These are phyloP conservation scores for Lodderomyces elongisporus DNA, from an alignment of 1,139 yeast species.

Conservation along the genomic window DNA sequence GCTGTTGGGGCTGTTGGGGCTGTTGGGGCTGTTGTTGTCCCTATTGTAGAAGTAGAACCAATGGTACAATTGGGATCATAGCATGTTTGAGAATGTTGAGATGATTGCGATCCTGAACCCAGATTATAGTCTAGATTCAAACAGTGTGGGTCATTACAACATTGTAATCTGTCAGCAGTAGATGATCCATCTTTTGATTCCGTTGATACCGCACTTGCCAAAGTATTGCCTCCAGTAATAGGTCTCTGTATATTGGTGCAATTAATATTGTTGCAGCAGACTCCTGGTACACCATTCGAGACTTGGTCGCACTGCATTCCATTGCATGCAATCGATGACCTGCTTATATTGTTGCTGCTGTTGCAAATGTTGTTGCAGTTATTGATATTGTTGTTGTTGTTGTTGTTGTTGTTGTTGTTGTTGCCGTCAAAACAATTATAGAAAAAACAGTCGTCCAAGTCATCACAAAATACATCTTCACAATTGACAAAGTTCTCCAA, in stretches of 20 bases:
- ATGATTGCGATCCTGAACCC: too few species aligned
- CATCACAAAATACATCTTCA: conserved; percentile 42
- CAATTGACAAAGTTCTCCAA: conserved; percentile 16
- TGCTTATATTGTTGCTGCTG: too few species aligned
- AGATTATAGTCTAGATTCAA: conserved; percentile 2
- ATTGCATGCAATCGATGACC: conserved; percentile 9
- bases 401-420: conserved; percentile 3
- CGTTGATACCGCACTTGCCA: too few species aligned
- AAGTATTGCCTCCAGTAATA: too few species aligned
- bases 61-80: conserved; percentile 15
- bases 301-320: conserved; percentile 15
- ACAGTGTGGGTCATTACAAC: conserved; percentile 16
- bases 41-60: conserved; percentile 6
- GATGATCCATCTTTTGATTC: not conserved
- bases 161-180: conserved; percentile 7
- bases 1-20: conserved; percentile 7
- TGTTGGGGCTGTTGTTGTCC: too few species aligned
- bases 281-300: conserved; percentile 9
- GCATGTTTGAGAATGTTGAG: conserved; percentile 11
- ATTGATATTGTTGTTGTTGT: too few species aligned
- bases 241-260: too few species aligned
- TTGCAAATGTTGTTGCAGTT: too few species aligned
- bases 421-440: conserved; percentile 27
- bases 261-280: conserved; percentile 13
- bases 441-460: conserved; percentile 43